Conservation (phyloP, 805 yeast species). For the Yarrowia keelungensis region DNA sequence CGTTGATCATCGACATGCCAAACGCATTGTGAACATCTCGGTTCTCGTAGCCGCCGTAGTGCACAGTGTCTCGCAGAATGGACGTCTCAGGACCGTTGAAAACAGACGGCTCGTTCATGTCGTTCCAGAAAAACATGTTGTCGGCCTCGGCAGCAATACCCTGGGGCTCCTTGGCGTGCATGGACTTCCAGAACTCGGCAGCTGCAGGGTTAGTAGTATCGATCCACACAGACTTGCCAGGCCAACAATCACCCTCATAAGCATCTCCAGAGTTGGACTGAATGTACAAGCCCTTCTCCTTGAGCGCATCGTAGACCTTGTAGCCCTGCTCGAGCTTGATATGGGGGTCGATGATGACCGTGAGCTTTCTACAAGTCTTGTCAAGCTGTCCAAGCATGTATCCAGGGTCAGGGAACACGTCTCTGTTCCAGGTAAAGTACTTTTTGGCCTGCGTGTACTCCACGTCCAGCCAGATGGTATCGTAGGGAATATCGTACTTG, state of each 20-base stretch:
- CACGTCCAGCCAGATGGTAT: conserved; percentile 92
- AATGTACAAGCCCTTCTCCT: conserved; percentile 56
- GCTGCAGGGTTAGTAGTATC: conserved; percentile 78
- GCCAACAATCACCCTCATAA: conserved; percentile 95
- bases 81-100: conserved; percentile 95
- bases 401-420: conserved; percentile 75
- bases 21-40: conserved; percentile 88
- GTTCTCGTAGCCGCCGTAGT: conserved; percentile 84
- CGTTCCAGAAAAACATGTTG: conserved; percentile 92
- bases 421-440: conserved; percentile 89
- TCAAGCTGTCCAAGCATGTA: conserved; percentile 70
- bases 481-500: conserved; percentile 76
- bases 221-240: conserved; percentile 94
- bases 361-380: conserved; percentile 77
- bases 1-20: conserved; percentile 80
- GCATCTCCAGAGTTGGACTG: conserved; percentile 56
- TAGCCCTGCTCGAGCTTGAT: conserved; percentile 67
- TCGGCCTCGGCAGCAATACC: conserved; percentile 57
- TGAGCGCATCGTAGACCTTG: conserved; percentile 63
- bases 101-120: conserved; percentile 97
- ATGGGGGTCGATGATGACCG: conserved; percentile 91
- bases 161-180: conserved; percentile 48
- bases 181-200: conserved; percentile 44
- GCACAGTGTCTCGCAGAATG: conserved; percentile 81
- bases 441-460: conserved; percentile 88